Base-by-base conservation (phyloP, 2,329 filamentous ascomycete genomes). In the Didymella keratinophila region DNA sequence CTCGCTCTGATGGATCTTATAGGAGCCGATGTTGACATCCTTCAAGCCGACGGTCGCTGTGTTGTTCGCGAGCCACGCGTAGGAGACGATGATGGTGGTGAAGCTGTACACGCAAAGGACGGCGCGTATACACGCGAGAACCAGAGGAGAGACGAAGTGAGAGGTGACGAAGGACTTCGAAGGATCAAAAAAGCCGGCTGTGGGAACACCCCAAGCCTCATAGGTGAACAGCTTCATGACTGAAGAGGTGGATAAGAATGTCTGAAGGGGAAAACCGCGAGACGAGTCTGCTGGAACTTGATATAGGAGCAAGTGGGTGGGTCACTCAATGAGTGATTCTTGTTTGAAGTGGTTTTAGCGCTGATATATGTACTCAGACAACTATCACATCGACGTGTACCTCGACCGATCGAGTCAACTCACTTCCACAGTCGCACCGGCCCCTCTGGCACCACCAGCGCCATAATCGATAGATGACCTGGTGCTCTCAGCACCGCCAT, bases 141-240 rank as follows among this genome's bases (percentile, higher is more conserved):
- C 69, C 68, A 83, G 82, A 0, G 91, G 89, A 21, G 86, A 78
- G 20, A 95, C 76, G 12, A 92, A 77, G 89, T 90, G 93, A n/a
- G 91, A 94, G 20, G 90, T 93, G 73, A 87, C 86, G 77, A 90
- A 92, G 55, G 87, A 85, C 73, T 89, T 83, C 32, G 83, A 69
- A 7, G 72, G 66, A 64, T 82, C 81, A 57, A 78, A 76, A 56
- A 76, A 76, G 11, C 67, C 67, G 10, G 43, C 42, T 2, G 55
- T 52, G n/a, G 64, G 58, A 30, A 70, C 44, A 16, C 66, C 69
- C 61, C 63, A 71, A 27, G 58, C 27, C 30, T 61, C 63, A 47
- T 64, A 70, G 4, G 65, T 58, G 50, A 66, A 61, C 7, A 68
- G 9, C 28, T 60, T 48, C 65, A 67, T 67, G 25, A 32, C 58